A percentile compares a stretch with the other conserved stretches of the same genome.
Evolutionary conservation across 2,329 filamentous ascomycete species (phyloP).

Genomic region (Cladosporium sphaerospermum): DNA sequence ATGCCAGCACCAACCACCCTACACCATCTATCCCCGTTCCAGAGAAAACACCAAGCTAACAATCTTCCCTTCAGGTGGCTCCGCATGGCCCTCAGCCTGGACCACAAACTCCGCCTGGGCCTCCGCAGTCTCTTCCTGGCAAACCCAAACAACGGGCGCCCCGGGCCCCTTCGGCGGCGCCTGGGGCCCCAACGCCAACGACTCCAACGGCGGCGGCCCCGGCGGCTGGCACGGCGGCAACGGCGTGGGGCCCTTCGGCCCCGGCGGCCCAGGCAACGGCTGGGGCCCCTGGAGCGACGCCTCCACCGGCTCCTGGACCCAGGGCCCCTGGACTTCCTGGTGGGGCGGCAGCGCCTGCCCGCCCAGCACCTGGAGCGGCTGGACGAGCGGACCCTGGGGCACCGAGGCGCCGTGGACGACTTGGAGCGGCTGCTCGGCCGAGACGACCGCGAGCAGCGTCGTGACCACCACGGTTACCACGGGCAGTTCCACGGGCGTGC

Average conservation of each 20-base stretch:
- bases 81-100: slow-evolving; percentile 22
- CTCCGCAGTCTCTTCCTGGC: slow-evolving; percentile 17
- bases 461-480: slow-evolving; percentile 27
- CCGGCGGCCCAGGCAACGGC: slow-evolving; percentile 17
- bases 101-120: slow-evolving; percentile 20
- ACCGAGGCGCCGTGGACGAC: slow-evolving; percentile 31
- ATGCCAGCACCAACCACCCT: background rate
- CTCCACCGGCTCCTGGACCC: slow-evolving; percentile 24
- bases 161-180: slow-evolving; percentile 22
- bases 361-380: slow-evolving; percentile 29
- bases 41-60: background rate
- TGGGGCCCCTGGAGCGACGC: slow-evolving; percentile 29
- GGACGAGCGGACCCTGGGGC: slow-evolving; percentile 28
- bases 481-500: slow-evolving; percentile 15
- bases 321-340: slow-evolving; percentile 31
- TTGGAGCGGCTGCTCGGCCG: slow-evolving; percentile 29
- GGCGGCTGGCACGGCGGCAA: slow-evolving; percentile 15
- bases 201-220: slow-evolving; percentile 1
- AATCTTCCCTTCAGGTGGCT: slow-evolving; percentile 8
- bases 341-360: slow-evolving; percentile 31
- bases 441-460: slow-evolving; percentile 26
- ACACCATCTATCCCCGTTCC: too few species aligned
- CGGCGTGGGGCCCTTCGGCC: slow-evolving; percentile 18
- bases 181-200: slow-evolving; percentile 4
- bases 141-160: slow-evolving; percentile 11